Conservation (phyloP, 1,284 basidiomycete genomes). For the Crepidotus sp. region DNA sequence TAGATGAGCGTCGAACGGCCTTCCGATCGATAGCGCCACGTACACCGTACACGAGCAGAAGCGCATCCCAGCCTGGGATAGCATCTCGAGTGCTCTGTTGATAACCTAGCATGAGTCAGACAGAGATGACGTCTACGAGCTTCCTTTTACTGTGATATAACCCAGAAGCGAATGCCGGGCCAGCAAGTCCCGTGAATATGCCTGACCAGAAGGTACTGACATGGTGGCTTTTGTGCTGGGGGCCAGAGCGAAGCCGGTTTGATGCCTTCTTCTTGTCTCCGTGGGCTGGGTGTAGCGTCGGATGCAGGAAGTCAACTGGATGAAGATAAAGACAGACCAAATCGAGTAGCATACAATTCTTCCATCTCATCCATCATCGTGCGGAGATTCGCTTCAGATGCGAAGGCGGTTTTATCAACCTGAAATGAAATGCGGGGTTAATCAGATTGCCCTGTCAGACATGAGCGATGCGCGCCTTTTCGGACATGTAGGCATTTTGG, state of each 20-base stretch:
- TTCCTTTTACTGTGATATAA: conserved; percentile 51
- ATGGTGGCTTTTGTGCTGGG: conserved; percentile 59
- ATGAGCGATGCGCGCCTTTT: conserved; percentile 40
- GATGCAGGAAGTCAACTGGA: neutral
- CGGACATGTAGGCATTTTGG: conserved; percentile 67
- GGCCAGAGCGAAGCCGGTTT: conserved; percentile 53
- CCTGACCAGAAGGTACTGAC: conserved; percentile 72
- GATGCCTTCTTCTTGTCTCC: conserved; percentile 81
- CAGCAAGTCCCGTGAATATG: conserved; percentile 63
- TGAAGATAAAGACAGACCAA: conserved; percentile 43
- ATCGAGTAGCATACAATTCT: conserved; percentile 60
- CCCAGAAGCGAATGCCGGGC: conserved; percentile 71
- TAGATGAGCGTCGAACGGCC: too few relatives aligned
- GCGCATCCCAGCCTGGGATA: conserved; percentile 65
- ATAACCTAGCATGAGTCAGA: conserved; percentile 33
- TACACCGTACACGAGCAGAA: conserved; percentile 73
- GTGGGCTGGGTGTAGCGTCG: conserved; percentile 42
- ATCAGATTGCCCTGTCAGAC: neutral
- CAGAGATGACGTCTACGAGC: conserved; percentile 6
- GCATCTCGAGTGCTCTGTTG: conserved; percentile 44
- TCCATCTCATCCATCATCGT: conserved; percentile 70
- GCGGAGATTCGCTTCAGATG: conserved; percentile 53
- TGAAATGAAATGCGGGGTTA: conserved; percentile 23
- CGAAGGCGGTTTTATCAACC: conserved; percentile 57
- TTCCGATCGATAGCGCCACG: too few relatives aligned